phyloP scores from a whole-genome alignment of 1,284 basidiomycete species.

The Melampsora americana region DNA sequence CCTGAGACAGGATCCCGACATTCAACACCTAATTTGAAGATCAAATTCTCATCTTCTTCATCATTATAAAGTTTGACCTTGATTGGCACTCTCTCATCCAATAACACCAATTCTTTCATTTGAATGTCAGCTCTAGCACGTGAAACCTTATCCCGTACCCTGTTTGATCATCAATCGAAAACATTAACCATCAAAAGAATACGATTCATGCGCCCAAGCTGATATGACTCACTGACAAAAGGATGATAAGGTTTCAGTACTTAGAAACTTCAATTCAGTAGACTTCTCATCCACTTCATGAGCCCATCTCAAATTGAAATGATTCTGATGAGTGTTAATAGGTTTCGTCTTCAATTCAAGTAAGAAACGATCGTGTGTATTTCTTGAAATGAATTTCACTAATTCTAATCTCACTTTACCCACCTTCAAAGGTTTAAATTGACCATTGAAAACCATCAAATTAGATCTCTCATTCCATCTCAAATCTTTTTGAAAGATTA shows the following conservation, averaged over 20 bases:
- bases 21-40: background rate
- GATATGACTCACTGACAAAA: conserved; percentile 20
- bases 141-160: conserved; percentile 2
- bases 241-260: conserved; percentile 23
- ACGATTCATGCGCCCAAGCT: background rate
- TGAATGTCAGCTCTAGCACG: conserved; percentile 11
- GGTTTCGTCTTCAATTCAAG: conserved; percentile 12
- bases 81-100: background rate
- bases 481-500: conserved; percentile 7
- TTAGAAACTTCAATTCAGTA: conserved; percentile 4
- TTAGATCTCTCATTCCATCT: background rate
- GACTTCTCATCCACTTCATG: conserved; percentile 2
- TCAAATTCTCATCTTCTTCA: background rate
- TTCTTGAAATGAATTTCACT: conserved; percentile 14
- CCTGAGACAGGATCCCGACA: background rate
- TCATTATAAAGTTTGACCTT: background rate
- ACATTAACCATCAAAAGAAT: background rate
- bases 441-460: conserved; percentile 20
- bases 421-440: conserved; percentile 16
- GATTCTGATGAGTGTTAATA: background rate
- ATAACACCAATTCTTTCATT: background rate
- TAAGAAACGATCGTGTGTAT: background rate
- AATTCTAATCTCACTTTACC: conserved; percentile 24
- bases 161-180: background rate
- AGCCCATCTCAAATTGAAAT: conserved; percentile 14